These are phyloP conservation scores for Backusella tuberculispora DNA, from an alignment of 192 early-diverging fungal genomes.

Conservation along the genomic window DNA sequence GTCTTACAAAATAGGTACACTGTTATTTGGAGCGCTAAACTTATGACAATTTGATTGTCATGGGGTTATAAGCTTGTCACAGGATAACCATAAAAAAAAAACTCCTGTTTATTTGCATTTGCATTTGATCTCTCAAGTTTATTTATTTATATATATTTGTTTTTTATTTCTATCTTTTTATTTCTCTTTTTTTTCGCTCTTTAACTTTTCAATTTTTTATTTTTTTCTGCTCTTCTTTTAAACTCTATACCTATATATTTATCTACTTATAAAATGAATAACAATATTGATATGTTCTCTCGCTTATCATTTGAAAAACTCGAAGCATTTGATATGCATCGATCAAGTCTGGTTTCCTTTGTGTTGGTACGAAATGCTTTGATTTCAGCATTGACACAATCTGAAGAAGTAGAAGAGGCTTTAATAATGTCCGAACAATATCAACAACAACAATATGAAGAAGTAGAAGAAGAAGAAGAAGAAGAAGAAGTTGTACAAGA, in stretches of 20 bases:
- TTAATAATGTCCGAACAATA: conserved; percentile 13
- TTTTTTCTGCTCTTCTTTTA: not conserved
- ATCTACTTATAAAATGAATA: not conserved
- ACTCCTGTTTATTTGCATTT: conserved; percentile 16
- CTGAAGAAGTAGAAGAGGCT: not conserved
- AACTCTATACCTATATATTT: not conserved
- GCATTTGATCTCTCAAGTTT: conserved; percentile 11
- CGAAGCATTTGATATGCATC: conserved; percentile 19
- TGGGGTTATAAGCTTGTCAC: conserved; percentile 7
- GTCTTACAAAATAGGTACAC: not conserved
- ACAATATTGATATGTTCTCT: not conserved
- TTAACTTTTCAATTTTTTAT: not conserved
- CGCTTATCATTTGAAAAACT: conserved; percentile 20
- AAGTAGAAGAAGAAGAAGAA: conserved; percentile 11
- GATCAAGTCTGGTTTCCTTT: conserved; percentile 13
- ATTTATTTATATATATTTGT: not conserved
- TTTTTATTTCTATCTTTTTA: not conserved
- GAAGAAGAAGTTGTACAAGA: conserved; percentile 8
- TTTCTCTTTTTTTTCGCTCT: not conserved
- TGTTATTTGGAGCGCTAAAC: not conserved
- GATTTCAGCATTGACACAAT: not conserved
- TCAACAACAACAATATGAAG: not conserved
- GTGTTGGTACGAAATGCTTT: conserved; percentile 14
- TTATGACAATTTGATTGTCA: not conserved
- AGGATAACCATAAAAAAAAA: conserved; percentile 6